A percentile compares a stretch with the other conserved stretches of the same genome.
Conservation (phyloP, 2,329 filamentous ascomycete species). For the Ascochyta viciae-villosae region DNA sequence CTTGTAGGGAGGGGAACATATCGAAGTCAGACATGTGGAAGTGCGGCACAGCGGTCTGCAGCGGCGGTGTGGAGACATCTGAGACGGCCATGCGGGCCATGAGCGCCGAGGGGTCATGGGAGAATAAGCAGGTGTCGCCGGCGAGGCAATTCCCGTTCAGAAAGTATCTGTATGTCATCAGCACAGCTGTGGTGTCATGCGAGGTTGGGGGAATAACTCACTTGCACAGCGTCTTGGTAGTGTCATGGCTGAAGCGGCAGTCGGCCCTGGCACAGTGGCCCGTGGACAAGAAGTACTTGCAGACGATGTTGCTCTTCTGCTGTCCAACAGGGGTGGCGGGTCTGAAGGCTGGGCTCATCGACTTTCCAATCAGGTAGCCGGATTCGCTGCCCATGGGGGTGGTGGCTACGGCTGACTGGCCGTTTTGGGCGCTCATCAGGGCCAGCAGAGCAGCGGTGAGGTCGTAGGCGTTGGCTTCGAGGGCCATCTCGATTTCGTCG, state of each 20-base stretch:
- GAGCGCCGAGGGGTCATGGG: constrained; percentile 88
- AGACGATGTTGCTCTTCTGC: constrained; percentile 86
- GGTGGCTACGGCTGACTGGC: constrained; percentile 54
- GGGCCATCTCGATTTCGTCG: constrained; percentile 91
- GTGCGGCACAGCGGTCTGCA: constrained; percentile 67
- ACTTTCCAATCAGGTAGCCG: constrained; percentile 84
- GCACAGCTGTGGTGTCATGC: constrained; percentile 22
- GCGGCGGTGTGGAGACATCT: constrained; percentile 69
- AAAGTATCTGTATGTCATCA: constrained; percentile 75
- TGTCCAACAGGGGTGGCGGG: constrained; percentile 79
- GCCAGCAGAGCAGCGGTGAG: constrained; percentile 88
- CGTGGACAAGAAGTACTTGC: constrained; percentile 95
- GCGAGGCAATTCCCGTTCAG: constrained; percentile 94
- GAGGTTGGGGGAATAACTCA: constrained; percentile 59
- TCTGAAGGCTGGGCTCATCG: constrained; percentile 74
- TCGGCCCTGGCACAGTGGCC: constrained; percentile 96
- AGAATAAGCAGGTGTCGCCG: constrained; percentile 93
- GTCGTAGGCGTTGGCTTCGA: constrained; percentile 90
- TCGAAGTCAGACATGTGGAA: constrained; percentile 85
- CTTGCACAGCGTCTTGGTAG: constrained; percentile 98
- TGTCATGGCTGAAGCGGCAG: constrained; percentile 95
- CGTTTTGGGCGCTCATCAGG: constrained; percentile 78
- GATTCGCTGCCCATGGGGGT: constrained; percentile 61
- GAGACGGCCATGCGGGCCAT: constrained; percentile 82
- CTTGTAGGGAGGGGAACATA: constrained; percentile 78